Base-by-base conservation (phyloP, 2,329 filamentous ascomycete species). In the Colletotrichum agaves region DNA sequence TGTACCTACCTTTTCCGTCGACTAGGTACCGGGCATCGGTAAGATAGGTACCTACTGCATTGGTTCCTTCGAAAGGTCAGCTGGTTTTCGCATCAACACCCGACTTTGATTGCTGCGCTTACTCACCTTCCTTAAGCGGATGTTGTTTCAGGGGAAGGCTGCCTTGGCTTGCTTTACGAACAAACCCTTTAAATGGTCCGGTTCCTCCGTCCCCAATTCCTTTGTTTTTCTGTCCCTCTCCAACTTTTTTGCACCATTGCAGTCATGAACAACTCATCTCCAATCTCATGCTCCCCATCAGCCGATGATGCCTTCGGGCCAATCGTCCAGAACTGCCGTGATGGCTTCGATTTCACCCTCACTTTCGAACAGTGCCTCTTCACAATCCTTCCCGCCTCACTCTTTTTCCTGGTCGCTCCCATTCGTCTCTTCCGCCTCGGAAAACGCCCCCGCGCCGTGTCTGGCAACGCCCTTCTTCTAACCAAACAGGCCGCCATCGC, bases 381-480 rank as follows among this genome's bases (percentile, higher is more conserved):
- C 8, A 75, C 73, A 49, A 74, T 78, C 6, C 68, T 72, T 2
- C 79, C 78, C 2, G 75, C 76, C 8, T 71, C 71, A 13, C 43
- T 77, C 39, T 70, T 80, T 8, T 57, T 80, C 5, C 23, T 79
- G 8, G 69, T 71, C 4, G 77, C 72, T 1, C 78, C 78, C 0
- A 33, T 79, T n/a, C 76, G 77, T 15, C 70, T 79, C 35, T 41
- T 70, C 5, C 70, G 64, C 12, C 74, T 79, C 2, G 59, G 69
- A 33, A 75, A 73, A 52, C 63, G 67, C 5, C 71, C 75, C 10
- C 66, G 70, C 43, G 71, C 72, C n/a, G 74, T 77, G n/a, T 52
- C 68, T 4, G 75, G 72, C 11, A 61, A 64, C n/a, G 44, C 65
- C 33, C 70, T 78, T 27, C 72, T 74, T 37, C 58, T 68, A 41